Conservation (phyloP, 371 early-diverging fungal genomes). For the Saksenaea oblongispora region DNA sequence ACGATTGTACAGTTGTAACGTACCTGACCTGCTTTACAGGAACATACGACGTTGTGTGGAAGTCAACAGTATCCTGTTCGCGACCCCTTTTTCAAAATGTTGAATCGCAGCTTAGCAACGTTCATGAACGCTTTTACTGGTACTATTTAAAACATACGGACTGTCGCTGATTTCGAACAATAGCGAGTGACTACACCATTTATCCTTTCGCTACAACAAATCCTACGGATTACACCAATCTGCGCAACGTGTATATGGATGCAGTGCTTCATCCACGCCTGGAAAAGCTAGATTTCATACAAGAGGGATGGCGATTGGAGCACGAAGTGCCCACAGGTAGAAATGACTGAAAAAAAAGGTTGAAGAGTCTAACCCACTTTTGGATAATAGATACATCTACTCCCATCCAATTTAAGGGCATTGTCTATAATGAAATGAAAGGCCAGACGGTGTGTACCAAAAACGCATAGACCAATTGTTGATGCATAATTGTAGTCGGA, state of each 20-base stretch:
- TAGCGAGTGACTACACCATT: constrained; percentile 84
- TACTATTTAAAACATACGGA: constrained; percentile 13
- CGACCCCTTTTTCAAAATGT: constrained; percentile 98
- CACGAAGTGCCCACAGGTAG: constrained; percentile 70
- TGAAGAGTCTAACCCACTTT: background rate
- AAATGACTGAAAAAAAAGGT: background rate
- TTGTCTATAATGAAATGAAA: constrained; percentile 98
- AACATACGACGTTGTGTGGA: constrained; percentile 95
- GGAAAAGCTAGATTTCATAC: constrained; percentile 79
- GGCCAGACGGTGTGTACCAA: constrained; percentile 69
- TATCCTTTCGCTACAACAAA: constrained; percentile 96
- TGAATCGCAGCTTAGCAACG: constrained; percentile 92
- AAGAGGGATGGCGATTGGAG: constrained; percentile 97
- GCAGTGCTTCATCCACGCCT: constrained; percentile 84
- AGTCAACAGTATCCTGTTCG: constrained; percentile 86
- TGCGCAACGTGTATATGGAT: constrained; percentile 93
- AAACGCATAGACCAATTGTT: background rate
- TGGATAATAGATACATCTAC: constrained; percentile 47
- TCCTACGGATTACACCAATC: constrained; percentile 80
- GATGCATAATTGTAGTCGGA: constrained; percentile 52
- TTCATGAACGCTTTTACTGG: constrained; percentile 98
- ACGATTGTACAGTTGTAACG: background rate
- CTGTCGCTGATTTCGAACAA: background rate
- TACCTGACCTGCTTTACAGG: constrained; percentile 34
- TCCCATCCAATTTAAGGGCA: constrained; percentile 82